These are phyloP conservation scores for Phaeodactylum tricornutum DNA, from an alignment of 108 stramenopile genomes.

Conservation along the genomic window DNA sequence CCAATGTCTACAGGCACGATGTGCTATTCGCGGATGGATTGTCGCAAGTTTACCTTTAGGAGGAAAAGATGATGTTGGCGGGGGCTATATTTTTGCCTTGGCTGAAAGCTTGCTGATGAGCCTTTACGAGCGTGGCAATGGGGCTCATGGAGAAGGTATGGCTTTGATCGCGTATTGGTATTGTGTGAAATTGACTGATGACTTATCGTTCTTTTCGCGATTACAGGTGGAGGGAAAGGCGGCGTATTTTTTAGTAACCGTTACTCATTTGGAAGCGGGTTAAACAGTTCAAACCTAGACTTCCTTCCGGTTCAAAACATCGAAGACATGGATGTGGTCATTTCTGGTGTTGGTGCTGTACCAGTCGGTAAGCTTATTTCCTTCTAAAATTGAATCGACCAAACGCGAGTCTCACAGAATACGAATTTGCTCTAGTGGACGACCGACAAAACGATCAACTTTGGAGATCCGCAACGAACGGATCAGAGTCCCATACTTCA, in stretches of 20 bases:
- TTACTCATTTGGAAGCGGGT: conserved; percentile 59
- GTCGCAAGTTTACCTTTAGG: conserved; percentile 61
- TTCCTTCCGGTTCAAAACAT: conserved; percentile 76
- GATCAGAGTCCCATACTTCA: conserved; percentile 80
- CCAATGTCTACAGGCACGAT: conserved; percentile 76
- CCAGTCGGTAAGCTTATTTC: conserved; percentile 27
- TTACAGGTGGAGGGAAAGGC: conserved; percentile 49
- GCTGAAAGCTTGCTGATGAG: conserved; percentile 73
- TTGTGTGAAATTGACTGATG: neutral
- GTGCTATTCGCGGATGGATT: conserved; percentile 75
- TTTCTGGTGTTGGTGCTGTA: conserved; percentile 46
- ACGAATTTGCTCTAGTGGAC: no score
- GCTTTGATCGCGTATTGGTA: neutral
- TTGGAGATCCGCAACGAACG: conserved; percentile 76
- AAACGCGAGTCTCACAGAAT: conserved; percentile 14
- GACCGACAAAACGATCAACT: conserved; percentile 79
- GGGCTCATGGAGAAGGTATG: conserved; percentile 62
- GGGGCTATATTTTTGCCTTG: conserved; percentile 61
- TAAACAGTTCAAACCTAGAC: conserved; percentile 74
- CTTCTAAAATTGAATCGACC: neutral
- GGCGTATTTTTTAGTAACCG: conserved; percentile 60
- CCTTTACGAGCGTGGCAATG: conserved; percentile 79
- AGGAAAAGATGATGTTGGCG: conserved; percentile 68
- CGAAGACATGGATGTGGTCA: conserved; percentile 60
- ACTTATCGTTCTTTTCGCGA: neutral